phyloP scores from a whole-genome alignment of 1,139 yeast genomes.

The Arxiozyma bovina region DNA sequence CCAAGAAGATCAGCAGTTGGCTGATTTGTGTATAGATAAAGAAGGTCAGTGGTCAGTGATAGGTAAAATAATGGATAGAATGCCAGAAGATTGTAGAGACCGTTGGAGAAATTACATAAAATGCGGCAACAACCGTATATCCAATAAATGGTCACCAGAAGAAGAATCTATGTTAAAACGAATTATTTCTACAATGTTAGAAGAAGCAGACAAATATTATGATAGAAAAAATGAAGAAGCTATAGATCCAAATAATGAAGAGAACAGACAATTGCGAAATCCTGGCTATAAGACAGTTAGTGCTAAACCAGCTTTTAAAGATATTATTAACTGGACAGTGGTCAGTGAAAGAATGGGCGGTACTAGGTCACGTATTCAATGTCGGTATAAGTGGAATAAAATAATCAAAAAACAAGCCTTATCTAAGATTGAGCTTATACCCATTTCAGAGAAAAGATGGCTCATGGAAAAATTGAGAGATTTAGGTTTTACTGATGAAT shows the following conservation, averaged over 20 bases:
- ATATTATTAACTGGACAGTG: constrained; percentile 74
- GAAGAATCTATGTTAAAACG: constrained; percentile 58
- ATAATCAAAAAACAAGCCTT: constrained; percentile 53
- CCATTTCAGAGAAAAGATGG: constrained; percentile 48
- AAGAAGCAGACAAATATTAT: constrained; percentile 17
- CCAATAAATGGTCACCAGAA: constrained; percentile 67
- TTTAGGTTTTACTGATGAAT: constrained; percentile 39
- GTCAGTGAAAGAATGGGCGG: constrained; percentile 89
- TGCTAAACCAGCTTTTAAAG: constrained; percentile 20
- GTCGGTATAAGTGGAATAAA: constrained; percentile 91
- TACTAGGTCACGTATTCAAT: constrained; percentile 78
- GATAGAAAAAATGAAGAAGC: constrained; percentile 8
- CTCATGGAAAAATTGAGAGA: constrained; percentile 44
- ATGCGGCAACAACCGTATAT: constrained; percentile 68
- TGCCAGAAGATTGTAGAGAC: constrained; percentile 97
- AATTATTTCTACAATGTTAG: constrained; percentile 42
- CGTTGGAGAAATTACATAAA: constrained; percentile 92
- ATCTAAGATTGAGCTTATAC: constrained; percentile 43
- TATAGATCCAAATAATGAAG: constrained; percentile 15
- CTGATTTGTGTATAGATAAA: constrained; percentile 52
- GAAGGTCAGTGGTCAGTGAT: constrained; percentile 83
- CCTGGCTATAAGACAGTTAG: constrained; percentile 16
- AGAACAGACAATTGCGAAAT: constrained; percentile 18
- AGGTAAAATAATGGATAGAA: constrained; percentile 69
- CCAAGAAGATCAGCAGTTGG: constrained; percentile 64